A percentile compares a stretch with the other conserved stretches of the same genome.
Evolutionary conservation across 2,329 filamentous ascomycete genomes (phyloP).

Genomic region (Exophiala dermatitidis): DNA sequence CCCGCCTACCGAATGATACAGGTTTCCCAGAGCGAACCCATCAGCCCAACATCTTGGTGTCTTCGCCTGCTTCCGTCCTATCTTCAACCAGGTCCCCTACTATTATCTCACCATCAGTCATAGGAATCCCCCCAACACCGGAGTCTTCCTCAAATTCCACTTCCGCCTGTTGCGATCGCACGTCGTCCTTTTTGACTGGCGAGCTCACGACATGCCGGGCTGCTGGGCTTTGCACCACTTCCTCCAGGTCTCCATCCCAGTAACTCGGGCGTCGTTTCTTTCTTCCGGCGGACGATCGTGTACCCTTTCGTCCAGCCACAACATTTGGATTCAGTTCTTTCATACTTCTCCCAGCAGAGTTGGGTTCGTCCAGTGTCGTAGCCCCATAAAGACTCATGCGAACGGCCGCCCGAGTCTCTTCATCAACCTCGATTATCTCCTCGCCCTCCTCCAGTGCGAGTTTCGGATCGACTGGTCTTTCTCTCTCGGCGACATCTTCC

Average conservation of each 20-base stretch:
- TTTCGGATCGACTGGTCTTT: conserved; percentile 6
- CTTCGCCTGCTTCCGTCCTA: conserved; percentile 4
- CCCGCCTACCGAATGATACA: too few relatives aligned
- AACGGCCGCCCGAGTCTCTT: conserved; percentile 22
- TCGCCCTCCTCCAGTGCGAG: conserved; percentile 20
- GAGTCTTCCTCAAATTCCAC: conserved; percentile 14
- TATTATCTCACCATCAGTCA: conserved; percentile 5
- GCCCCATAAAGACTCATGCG: conserved; percentile 23
- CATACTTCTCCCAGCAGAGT: conserved; percentile 10
- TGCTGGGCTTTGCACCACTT: conserved; percentile 24
- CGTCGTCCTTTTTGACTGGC: conserved; percentile 18
- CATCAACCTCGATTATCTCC: conserved; percentile 23
- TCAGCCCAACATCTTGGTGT: too few relatives aligned
- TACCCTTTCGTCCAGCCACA: conserved; percentile 18
- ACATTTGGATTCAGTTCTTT: conserved; percentile 26
- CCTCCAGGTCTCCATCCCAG: conserved; percentile 26
- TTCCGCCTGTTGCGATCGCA: conserved; percentile 18
- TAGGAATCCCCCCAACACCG: background rate
- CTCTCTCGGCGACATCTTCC: conserved; percentile 10
- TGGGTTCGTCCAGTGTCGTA: conserved; percentile 3
- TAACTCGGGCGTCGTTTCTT: conserved; percentile 27
- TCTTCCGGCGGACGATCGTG: conserved; percentile 10
- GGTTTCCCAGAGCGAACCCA: too few relatives aligned
- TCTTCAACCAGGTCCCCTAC: background rate
- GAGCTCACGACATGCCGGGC: conserved; percentile 22